Evolutionary conservation across 2,329 filamentous ascomycete genomes (phyloP).

Genomic region (Xenoacremonium recifei): DNA sequence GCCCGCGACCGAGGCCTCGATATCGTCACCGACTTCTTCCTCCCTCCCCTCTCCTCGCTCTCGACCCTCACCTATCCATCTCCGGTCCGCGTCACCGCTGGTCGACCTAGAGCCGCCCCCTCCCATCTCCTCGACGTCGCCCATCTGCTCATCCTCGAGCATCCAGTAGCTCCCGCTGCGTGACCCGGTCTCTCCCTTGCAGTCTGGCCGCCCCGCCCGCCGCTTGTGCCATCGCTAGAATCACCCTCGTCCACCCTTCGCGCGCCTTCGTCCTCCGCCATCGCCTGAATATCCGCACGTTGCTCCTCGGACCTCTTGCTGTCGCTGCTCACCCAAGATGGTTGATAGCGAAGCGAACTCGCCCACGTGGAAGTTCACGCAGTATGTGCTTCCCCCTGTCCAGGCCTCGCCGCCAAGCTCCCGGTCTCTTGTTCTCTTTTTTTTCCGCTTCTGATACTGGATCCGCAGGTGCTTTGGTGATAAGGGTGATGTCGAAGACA

Average conservation of each 20-base stretch:
- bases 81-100: neutral
- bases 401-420: constrained; percentile 2
- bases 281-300: constrained; percentile 21
- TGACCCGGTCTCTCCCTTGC: neutral
- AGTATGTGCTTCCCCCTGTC: constrained; percentile 61
- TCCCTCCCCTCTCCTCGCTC: neutral
- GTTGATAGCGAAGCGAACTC: constrained; percentile 92
- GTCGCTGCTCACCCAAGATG: constrained; percentile 64
- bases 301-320: constrained; percentile 25
- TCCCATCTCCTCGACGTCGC: neutral
- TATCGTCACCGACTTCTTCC: neutral
- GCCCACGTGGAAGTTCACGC: constrained; percentile 99
- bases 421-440: constrained; percentile 3
- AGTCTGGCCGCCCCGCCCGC: neutral
- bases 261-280: constrained; percentile 16
- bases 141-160: neutral
- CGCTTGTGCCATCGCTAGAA: neutral
- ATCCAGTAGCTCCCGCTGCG: neutral
- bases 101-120: neutral
- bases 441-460: constrained; percentile 14
- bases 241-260: constrained; percentile 13
- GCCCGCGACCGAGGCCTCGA: too few species aligned
- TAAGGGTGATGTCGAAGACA: constrained; percentile 98
- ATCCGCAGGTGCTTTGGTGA: constrained; percentile 89
- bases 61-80: neutral